Evolutionary conservation across 768 basidiomycete species (phyloP).

Genomic region (Baorangia bicolor): DNA sequence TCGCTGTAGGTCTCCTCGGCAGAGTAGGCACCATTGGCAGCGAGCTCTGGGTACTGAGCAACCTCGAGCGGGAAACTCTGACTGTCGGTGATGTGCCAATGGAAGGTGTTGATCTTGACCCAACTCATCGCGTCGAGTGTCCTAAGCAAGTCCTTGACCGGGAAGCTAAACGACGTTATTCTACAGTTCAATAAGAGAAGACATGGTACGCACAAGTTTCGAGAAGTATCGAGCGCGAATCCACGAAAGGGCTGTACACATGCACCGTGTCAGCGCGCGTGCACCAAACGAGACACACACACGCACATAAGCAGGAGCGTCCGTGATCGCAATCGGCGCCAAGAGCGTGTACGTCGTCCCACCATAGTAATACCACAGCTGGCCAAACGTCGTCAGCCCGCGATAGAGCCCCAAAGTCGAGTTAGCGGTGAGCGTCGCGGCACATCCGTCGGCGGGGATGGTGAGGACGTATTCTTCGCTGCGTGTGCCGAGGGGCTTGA

Average conservation of each 20-base stretch:
- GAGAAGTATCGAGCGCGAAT: slow-evolving; percentile 44
- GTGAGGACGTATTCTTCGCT: too few species aligned
- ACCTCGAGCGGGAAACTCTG: slow-evolving; percentile 77
- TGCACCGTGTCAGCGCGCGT: neutral
- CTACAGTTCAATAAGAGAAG: neutral
- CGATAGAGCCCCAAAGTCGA: too few species aligned
- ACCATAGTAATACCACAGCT: too few species aligned
- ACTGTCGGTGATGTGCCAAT: slow-evolving; percentile 84
- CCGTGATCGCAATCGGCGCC: too few species aligned
- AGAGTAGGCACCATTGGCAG: slow-evolving; percentile 68
- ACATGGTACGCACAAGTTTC: slow-evolving; percentile 36
- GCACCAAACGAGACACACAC: neutral
- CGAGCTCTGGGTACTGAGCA: slow-evolving; percentile 56
- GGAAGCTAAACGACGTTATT: slow-evolving; percentile 28
- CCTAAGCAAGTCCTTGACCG: slow-evolving; percentile 38
- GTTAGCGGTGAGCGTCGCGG: too few species aligned
- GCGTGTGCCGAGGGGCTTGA: too few species aligned
- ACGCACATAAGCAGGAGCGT: too few species aligned
- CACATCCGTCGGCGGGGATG: too few species aligned
- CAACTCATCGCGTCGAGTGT: slow-evolving; percentile 53
- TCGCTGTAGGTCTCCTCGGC: slow-evolving; percentile 49
- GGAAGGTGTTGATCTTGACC: slow-evolving; percentile 65
- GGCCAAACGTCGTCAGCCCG: too few species aligned
- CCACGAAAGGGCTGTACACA: slow-evolving; percentile 39
- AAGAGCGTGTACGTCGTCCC: too few species aligned